These are phyloP conservation scores for Fusarium buxicola DNA, from an alignment of 2,329 filamentous ascomycete species.

Conservation along the genomic window DNA sequence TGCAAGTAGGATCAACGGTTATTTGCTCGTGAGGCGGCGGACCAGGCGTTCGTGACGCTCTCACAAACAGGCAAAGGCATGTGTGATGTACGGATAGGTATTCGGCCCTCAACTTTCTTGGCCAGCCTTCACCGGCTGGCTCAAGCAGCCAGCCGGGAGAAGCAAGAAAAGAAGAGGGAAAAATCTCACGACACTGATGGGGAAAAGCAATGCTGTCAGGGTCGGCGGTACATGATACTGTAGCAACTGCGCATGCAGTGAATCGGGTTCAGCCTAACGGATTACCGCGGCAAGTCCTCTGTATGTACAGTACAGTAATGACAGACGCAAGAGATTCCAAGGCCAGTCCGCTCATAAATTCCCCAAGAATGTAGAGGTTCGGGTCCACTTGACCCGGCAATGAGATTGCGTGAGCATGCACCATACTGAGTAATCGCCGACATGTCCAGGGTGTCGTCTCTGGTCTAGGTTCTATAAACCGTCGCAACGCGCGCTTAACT, in stretches of 20 bases:
- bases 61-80: background rate
- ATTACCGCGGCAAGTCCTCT: slow-evolving; percentile 6
- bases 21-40: background rate
- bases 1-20: background rate
- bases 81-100: too few species aligned
- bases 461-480: slow-evolving; percentile 9
- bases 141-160: background rate
- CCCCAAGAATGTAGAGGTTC: background rate
- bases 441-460: background rate
- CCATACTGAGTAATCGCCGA: background rate
- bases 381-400: background rate
- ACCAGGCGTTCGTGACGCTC: slow-evolving; percentile 1
- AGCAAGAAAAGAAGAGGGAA: background rate
- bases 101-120: background rate
- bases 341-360: background rate
- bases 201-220: slow-evolving; percentile 8
- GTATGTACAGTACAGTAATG: slow-evolving; percentile 2
- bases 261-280: slow-evolving; percentile 7
- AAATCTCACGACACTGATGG: background rate
- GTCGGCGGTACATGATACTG: slow-evolving; percentile 10
- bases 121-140: background rate
- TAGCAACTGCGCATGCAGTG: background rate
- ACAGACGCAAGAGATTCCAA: slow-evolving; percentile 2
- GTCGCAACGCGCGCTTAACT: slow-evolving; percentile 28
- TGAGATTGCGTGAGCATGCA: background rate